Percentiles rank a stretch among this genome's conserved stretches.
Evolutionary conservation across 176 grass and related monocot species (phyloP).

Genomic region (Elymus sibiricus): DNA sequence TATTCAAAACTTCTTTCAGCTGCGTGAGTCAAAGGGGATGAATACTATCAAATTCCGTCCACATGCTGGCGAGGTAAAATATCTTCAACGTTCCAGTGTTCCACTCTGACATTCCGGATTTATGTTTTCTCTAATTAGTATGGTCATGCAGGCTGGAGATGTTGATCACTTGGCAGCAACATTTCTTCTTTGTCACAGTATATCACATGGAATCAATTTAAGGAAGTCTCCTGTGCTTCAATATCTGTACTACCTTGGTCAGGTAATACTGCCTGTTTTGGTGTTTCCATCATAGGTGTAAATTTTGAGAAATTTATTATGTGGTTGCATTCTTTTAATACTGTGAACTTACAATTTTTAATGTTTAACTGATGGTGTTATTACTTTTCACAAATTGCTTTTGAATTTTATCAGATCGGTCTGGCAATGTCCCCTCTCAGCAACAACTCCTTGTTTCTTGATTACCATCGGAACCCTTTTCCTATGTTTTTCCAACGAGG

Average conservation of each 20-base stretch:
- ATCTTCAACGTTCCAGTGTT: not conserved
- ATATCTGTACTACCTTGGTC: constrained; percentile 92
- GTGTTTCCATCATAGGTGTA: not conserved
- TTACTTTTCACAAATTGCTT: constrained; percentile 26
- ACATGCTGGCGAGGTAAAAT: constrained; percentile 89
- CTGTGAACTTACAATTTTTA: not conserved
- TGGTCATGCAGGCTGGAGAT: constrained; percentile 71
- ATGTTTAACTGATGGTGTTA: not conserved
- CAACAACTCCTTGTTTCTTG: constrained; percentile 96
- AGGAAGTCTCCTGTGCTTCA: constrained; percentile 98
- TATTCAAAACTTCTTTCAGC: constrained; percentile 40
- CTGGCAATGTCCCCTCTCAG: constrained; percentile 93
- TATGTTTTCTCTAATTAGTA: constrained; percentile 30
- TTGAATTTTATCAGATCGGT: constrained; percentile 75
- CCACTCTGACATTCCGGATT: constrained; percentile 10
- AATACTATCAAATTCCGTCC: constrained; percentile 98
- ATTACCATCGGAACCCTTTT: constrained; percentile 97
- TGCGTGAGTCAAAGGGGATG: constrained; percentile 97
- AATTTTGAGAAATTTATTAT: not conserved
- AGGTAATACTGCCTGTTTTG: constrained; percentile 47
- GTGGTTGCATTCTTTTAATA: not conserved
- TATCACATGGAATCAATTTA: constrained; percentile 95
- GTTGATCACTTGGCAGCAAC: constrained; percentile 90
- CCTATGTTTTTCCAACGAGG: constrained; percentile 86
- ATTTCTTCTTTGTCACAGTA: constrained; percentile 83